A percentile compares a stretch with the other conserved stretches of the same genome.
Evolutionary conservation across 1,284 basidiomycete genomes (phyloP).

Genomic region (Sporisorium iseilematis-ciliati): DNA sequence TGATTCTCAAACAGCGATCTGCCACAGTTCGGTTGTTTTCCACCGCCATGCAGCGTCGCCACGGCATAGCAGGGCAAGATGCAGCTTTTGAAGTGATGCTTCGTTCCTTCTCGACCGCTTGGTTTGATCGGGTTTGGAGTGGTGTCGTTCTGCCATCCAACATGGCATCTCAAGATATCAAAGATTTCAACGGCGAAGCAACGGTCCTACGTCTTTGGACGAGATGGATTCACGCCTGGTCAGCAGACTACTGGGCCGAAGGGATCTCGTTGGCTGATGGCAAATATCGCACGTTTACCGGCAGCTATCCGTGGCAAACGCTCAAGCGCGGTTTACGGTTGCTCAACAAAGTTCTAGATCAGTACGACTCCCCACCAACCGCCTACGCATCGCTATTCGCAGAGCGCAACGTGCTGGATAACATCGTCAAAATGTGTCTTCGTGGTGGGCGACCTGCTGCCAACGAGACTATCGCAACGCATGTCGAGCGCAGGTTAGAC

Average conservation of each 20-base stretch:
- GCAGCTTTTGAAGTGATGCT: constrained; percentile 24
- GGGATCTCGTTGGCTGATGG: not conserved
- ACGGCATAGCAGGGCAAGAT: not conserved
- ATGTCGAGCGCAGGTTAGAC: constrained; percentile 12
- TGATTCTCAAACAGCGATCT: constrained; percentile 34
- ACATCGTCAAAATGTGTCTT: constrained; percentile 19
- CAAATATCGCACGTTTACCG: constrained; percentile 19
- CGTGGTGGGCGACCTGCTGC: constrained; percentile 10
- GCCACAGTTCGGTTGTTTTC: constrained; percentile 33
- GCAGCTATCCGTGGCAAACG: constrained; percentile 34
- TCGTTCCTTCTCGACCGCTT: constrained; percentile 3
- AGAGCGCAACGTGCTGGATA: constrained; percentile 9
- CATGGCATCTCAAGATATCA: not conserved
- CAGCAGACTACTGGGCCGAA: constrained; percentile 7
- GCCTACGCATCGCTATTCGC: constrained; percentile 6
- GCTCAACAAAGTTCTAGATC: constrained; percentile 21
- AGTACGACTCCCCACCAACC: not conserved
- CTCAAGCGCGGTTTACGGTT: constrained; percentile 21
- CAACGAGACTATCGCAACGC: constrained; percentile 11
- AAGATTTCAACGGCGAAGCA: constrained; percentile 6
- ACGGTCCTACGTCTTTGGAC: constrained; percentile 34
- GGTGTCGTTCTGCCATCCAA: constrained; percentile 13
- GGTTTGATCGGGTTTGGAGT: constrained; percentile 25
- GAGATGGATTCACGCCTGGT: constrained; percentile 40
- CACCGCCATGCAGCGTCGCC: constrained; percentile 12